Conservation (phyloP, 2,329 filamentous ascomycete species). For the Bipolaris bicolor region DNA sequence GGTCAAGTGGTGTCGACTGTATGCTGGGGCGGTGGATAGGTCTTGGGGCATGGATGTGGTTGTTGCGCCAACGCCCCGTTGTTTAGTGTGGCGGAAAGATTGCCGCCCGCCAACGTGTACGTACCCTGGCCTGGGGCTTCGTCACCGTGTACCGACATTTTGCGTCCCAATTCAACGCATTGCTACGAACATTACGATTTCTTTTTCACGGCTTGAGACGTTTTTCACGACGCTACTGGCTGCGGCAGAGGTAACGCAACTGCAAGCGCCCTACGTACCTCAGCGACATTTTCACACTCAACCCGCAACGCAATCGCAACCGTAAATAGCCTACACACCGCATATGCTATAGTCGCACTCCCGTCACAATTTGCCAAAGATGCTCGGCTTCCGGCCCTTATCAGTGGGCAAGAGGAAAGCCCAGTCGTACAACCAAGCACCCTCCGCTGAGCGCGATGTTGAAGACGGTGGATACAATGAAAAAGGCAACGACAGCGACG, state of each 20-base stretch:
- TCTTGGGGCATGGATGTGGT: not conserved
- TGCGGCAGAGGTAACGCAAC: not conserved
- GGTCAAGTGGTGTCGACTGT: not conserved
- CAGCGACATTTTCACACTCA: not conserved
- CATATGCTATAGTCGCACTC: slow-evolving; percentile 13
- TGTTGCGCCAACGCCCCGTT: slow-evolving; percentile 15
- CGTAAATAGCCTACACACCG: slow-evolving; percentile 1
- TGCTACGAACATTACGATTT: slow-evolving; percentile 13
- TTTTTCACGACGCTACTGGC: not conserved
- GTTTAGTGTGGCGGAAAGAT: slow-evolving; percentile 15
- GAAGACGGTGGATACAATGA: slow-evolving; percentile 47
- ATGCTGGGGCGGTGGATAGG: not conserved
- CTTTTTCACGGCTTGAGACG: not conserved
- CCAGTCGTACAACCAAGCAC: slow-evolving; percentile 40
- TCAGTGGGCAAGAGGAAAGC: slow-evolving; percentile 48
- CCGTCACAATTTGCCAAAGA: slow-evolving; percentile 8
- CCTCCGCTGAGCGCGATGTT: slow-evolving; percentile 38
- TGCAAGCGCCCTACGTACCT: not conserved
- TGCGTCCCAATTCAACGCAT: slow-evolving; percentile 7
- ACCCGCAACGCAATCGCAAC: not conserved
- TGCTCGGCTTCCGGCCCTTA: slow-evolving; percentile 48
- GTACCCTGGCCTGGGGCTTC: not conserved
- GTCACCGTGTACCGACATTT: slow-evolving; percentile 1
- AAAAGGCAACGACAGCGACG: slow-evolving; percentile 48
- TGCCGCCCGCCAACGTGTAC: slow-evolving; percentile 12